Conservation (phyloP, 345 rosid genomes). For the Citrus trifoliata region DNA sequence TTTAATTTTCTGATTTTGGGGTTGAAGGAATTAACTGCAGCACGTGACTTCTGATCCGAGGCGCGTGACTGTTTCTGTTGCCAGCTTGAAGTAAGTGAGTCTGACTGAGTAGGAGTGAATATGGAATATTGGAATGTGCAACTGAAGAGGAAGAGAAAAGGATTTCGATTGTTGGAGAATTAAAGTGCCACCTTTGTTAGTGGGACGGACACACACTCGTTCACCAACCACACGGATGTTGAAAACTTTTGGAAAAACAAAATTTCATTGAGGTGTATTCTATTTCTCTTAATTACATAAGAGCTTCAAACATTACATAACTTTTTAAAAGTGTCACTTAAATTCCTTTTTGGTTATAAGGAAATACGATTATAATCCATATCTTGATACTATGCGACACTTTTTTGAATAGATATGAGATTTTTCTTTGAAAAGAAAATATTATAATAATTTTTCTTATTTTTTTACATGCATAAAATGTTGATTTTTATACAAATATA, state of each 20-base stretch:
- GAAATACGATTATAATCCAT: too few relatives aligned
- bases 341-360: background rate
- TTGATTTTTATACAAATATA: too few relatives aligned
- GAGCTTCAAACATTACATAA: too few relatives aligned
- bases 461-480: too few relatives aligned
- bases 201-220: background rate
- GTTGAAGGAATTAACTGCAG: background rate
- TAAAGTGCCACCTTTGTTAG: background rate
- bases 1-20: too few relatives aligned
- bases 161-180: background rate
- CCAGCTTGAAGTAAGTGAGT: background rate
- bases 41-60: background rate
- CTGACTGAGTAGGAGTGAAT: background rate
- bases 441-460: too few relatives aligned
- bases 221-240: background rate
- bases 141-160: background rate
- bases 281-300: too few relatives aligned
- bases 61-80: background rate
- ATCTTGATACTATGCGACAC: too few relatives aligned
- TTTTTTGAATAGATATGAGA: too few relatives aligned
- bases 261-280: too few relatives aligned
- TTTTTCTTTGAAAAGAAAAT: too few relatives aligned
- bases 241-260: background rate
- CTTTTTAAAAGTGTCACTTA: background rate
- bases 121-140: background rate